phyloP scores from a whole-genome alignment of 2,329 filamentous ascomycete genomes.

The Bisporella sp. region DNA sequence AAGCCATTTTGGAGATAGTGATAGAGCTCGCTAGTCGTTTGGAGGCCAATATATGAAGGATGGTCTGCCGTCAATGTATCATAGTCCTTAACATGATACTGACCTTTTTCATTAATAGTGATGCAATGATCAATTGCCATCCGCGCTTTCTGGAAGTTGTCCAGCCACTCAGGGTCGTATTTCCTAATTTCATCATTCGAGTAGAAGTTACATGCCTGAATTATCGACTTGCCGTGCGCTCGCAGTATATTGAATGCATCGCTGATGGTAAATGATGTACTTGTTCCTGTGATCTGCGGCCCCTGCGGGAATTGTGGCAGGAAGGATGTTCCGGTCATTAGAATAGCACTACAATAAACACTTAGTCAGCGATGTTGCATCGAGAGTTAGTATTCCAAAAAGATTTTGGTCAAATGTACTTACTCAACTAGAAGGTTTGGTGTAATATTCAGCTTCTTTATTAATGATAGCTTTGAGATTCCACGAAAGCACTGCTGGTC shows the following conservation, averaged over 20 bases:
- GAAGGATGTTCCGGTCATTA: constrained; percentile 78
- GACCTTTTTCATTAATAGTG: constrained; percentile 56
- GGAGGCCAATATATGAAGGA: constrained; percentile 84
- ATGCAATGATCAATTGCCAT: constrained; percentile 86
- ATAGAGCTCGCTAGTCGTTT: constrained; percentile 82
- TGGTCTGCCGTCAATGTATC: constrained; percentile 74
- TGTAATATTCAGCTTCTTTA: constrained; percentile 58
- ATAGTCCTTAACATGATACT: constrained; percentile 66
- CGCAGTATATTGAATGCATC: constrained; percentile 75
- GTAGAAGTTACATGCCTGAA: constrained; percentile 67
- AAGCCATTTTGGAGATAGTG: constrained; percentile 83
- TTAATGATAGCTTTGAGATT: constrained; percentile 60
- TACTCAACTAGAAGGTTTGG: constrained; percentile 71
- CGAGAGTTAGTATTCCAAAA: too few relatives aligned
- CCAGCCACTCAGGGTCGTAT: constrained; percentile 68
- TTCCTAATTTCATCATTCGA: constrained; percentile 69
- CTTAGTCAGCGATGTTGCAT: too few relatives aligned
- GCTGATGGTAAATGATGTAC: constrained; percentile 54
- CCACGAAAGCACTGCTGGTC: constrained; percentile 56
- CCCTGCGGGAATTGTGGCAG: constrained; percentile 74
- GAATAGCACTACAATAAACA: constrained; percentile 41
- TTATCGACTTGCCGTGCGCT: constrained; percentile 61
- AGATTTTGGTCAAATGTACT: too few relatives aligned
- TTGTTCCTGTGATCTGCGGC: constrained; percentile 44
- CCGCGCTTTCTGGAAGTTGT: constrained; percentile 79